Evolutionary conservation across 306 rosid genomes (phyloP).

Genomic region (Trifolium repens): DNA sequence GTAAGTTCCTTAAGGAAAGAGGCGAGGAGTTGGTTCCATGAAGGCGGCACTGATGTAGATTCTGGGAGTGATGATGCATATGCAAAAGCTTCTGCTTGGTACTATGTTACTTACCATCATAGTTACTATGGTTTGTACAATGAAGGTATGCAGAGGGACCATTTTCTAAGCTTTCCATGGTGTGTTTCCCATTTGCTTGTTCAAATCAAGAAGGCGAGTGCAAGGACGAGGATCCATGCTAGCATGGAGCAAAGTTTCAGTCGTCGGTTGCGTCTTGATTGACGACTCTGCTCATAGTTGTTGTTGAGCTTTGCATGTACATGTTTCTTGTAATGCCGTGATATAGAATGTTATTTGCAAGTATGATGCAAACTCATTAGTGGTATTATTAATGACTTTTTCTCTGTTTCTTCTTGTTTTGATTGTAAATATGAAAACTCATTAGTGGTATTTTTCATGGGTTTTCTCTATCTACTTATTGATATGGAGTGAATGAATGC

Average conservation of each 20-base stretch:
- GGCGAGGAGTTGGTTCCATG: slow-evolving; percentile 76
- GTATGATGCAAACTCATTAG: neutral
- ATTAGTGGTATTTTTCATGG: neutral
- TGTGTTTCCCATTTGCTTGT: slow-evolving; percentile 62
- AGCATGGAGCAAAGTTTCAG: slow-evolving; percentile 32
- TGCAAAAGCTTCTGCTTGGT: slow-evolving; percentile 95
- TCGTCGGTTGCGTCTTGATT: slow-evolving; percentile 15
- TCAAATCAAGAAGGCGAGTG: slow-evolving; percentile 58
- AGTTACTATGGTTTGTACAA: slow-evolving; percentile 61
- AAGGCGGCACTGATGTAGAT: slow-evolving; percentile 41
- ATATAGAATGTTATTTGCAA: neutral
- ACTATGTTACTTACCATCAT: slow-evolving; percentile 76
- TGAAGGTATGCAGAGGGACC: slow-evolving; percentile 65
- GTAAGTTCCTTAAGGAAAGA: slow-evolving; percentile 77
- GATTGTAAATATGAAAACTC: neutral
- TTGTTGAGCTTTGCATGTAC: neutral
- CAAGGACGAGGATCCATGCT: slow-evolving; percentile 36
- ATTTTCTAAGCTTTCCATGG: slow-evolving; percentile 85
- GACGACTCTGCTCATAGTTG: neutral
- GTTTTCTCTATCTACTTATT: slow-evolving; percentile 1
- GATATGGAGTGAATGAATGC: neutral
- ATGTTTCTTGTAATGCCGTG: neutral
- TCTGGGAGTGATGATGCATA: slow-evolving; percentile 42
- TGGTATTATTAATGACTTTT: neutral
- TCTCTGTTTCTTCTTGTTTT: neutral